Evolutionary conservation across 1,139 yeast species (phyloP), one percentile per base, ranked within the genome.

Genomic region (Geotrichum restrictum): DNA sequence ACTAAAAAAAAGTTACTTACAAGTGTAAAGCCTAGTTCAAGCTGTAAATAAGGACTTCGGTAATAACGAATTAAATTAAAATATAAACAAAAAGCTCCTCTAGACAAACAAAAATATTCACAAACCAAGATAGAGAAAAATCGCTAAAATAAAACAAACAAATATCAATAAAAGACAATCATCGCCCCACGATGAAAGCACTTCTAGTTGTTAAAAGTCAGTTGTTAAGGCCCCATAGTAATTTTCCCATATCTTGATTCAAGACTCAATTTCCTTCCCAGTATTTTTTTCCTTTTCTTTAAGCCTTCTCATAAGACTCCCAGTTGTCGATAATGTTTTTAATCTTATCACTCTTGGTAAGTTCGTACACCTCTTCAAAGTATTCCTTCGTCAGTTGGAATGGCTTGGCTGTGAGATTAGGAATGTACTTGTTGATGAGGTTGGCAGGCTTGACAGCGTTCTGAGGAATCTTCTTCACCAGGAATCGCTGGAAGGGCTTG

Each of bases 371-470:
- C 65, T 88, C 95, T 76, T 93, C 85, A 77, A 93, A 93, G 76
- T 93, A 93, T 71, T 91, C 98, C 77, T 88, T 93, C 44, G 98
- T 85, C 62, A 93, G 84, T 73, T 86, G 84, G 71, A 93, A 93
- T 63, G 99, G 98, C 74, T 84, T 88, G 59, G 98, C 98, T 59
- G 98, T 94, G 79, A 93, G 83, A 78, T 93, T 93, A 62, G 99
- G 99, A 78, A 93, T 89, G 74, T 94, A 93, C 76, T 89, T 91
- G 69, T 91, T 91, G 65, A 88, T 83, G 74, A 93, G 80, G 70
- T 88, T 88, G 59, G 93, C 86, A 58, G 96, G 96, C 76, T 93
- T 91, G 62, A 93, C 94, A 50, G 96, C 95, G 62, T 88, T 87
- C 76, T 86, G 88, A 61, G 96, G 87, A 67, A 93, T 87, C 82